phyloP scores from a whole-genome alignment of 2,329 filamentous ascomycete genomes.

The Ceratocystis destructans region DNA sequence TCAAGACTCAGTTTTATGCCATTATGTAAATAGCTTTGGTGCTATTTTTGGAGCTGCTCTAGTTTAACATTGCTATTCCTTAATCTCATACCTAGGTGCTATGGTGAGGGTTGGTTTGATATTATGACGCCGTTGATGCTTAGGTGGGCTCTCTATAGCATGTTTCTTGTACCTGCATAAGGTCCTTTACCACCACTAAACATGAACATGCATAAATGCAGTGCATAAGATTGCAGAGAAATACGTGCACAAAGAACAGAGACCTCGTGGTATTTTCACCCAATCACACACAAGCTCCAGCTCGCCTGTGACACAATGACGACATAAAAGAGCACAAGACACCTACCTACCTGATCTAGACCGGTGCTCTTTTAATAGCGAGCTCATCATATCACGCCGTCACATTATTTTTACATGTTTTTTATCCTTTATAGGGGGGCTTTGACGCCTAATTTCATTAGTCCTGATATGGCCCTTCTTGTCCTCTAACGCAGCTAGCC shows the following conservation, averaged over 20 bases:
- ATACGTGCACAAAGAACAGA: too few relatives aligned
- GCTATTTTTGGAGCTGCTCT: neutral
- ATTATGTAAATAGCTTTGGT: neutral
- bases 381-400: neutral
- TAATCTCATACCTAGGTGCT: neutral
- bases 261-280: neutral
- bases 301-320: neutral
- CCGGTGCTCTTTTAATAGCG: neutral
- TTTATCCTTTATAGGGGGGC: neutral
- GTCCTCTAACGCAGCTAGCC: neutral
- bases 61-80: neutral
- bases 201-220: neutral
- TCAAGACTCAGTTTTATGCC: neutral
- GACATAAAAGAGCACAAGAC: neutral
- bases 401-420: neutral
- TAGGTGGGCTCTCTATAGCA: too few relatives aligned
- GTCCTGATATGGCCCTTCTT: neutral
- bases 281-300: neutral
- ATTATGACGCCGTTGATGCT: too few relatives aligned
- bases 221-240: too few relatives aligned
- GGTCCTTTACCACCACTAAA: neutral
- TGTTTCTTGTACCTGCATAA: neutral
- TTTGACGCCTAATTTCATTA: neutral
- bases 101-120: too few relatives aligned
- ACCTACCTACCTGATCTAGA: neutral